A percentile compares a stretch with the other conserved stretches of the same genome.
Evolutionary conservation across 768 basidiomycete species (phyloP).

Genomic region (Boletus huronensis): DNA sequence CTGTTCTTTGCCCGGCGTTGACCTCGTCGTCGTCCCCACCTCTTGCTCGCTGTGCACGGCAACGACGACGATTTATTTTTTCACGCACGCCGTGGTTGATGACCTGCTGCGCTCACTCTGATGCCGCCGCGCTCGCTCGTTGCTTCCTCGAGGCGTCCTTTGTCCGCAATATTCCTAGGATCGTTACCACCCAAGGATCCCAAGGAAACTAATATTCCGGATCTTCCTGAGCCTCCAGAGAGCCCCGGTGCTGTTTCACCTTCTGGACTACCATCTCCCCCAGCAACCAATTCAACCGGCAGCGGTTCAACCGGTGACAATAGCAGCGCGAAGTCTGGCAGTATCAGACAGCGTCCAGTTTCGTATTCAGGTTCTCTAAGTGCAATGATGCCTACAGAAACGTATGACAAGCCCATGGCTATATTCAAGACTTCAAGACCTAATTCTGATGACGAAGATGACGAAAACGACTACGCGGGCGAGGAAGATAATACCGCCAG

Average conservation of each 20-base stretch:
- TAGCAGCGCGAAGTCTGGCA: slow-evolving; percentile 40
- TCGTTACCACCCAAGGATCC: slow-evolving; percentile 40
- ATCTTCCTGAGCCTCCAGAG: slow-evolving; percentile 65
- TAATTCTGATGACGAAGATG: slow-evolving; percentile 45
- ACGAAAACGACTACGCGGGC: slow-evolving; percentile 46
- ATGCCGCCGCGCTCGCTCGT: slow-evolving; percentile 51
- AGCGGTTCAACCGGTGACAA: slow-evolving; percentile 73
- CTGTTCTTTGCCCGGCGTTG: slow-evolving; percentile 9
- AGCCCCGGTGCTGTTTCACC: slow-evolving; percentile 52
- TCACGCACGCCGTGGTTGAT: slow-evolving; percentile 24
- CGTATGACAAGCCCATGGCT: slow-evolving; percentile 34
- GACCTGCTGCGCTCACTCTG: slow-evolving; percentile 25
- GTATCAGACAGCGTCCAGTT: slow-evolving; percentile 35
- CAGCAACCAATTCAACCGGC: slow-evolving; percentile 81
- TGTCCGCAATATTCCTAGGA: slow-evolving; percentile 61
- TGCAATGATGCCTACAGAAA: slow-evolving; percentile 40
- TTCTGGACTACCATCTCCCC: slow-evolving; percentile 78
- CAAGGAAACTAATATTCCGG: slow-evolving; percentile 46
- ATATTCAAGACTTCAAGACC: slow-evolving; percentile 28
- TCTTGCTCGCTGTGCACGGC: slow-evolving; percentile 27
- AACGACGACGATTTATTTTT: slow-evolving; percentile 17
- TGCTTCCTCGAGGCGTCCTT: slow-evolving; percentile 46
- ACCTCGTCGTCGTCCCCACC: slow-evolving; percentile 21
- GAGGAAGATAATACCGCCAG: slow-evolving; percentile 66
- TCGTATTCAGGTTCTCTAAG: slow-evolving; percentile 26